Evolutionary conservation across 805 yeast species (phyloP).

Genomic region (Candida dendrica): DNA sequence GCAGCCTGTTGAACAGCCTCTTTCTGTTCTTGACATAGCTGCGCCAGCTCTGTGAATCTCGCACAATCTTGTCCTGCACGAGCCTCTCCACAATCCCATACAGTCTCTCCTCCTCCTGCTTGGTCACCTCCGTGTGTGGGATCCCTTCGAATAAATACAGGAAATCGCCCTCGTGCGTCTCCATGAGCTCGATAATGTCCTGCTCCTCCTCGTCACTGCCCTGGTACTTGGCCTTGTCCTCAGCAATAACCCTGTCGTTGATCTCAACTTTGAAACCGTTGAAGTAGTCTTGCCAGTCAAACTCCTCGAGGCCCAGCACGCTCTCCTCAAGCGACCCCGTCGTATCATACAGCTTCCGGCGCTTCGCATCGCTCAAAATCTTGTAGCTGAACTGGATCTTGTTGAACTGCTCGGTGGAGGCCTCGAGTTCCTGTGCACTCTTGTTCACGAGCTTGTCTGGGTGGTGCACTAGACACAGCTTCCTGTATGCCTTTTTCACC

Average conservation of each 20-base stretch:
- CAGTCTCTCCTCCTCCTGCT: slow-evolving; percentile 55
- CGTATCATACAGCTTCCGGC: slow-evolving; percentile 54
- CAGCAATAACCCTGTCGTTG: slow-evolving; percentile 58
- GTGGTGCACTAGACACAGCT: slow-evolving; percentile 54
- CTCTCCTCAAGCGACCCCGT: slow-evolving; percentile 56
- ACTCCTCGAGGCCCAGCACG: slow-evolving; percentile 25
- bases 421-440: slow-evolving; percentile 24
- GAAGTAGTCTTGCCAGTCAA: slow-evolving; percentile 57
- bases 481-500: slow-evolving; percentile 63
- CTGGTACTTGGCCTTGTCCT: slow-evolving; percentile 61
- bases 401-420: slow-evolving; percentile 44
- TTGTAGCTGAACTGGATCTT: slow-evolving; percentile 70
- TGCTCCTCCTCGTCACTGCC: slow-evolving; percentile 48
- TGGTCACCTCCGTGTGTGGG: slow-evolving; percentile 64
- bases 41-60: slow-evolving; percentile 37
- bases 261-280: slow-evolving; percentile 38
- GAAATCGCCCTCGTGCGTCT: slow-evolving; percentile 60
- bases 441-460: slow-evolving; percentile 57
- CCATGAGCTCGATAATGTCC: slow-evolving; percentile 58
- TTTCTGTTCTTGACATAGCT: slow-evolving; percentile 43
- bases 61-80: slow-evolving; percentile 30
- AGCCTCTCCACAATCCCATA: slow-evolving; percentile 42
- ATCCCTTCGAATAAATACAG: slow-evolving; percentile 63
- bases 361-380: slow-evolving; percentile 50
- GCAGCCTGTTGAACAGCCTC: slow-evolving; percentile 38